Evolutionary conservation across 768 basidiomycete genomes (phyloP).

Genomic region (Tricholoma furcatifolium): DNA sequence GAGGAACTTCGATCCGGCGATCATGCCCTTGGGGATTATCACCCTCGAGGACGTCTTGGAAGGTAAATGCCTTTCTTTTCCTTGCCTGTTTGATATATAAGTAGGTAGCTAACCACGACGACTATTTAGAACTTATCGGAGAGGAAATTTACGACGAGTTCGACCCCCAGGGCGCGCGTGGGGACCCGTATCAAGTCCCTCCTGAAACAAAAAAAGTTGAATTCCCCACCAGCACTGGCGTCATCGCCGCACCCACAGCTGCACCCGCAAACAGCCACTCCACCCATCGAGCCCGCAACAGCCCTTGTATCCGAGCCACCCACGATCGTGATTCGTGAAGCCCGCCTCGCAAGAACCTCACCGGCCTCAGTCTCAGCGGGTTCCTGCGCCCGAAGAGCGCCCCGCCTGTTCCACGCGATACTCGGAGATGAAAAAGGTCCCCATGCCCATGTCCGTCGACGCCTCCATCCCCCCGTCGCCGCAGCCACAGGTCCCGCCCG

Average conservation of each 20-base stretch:
- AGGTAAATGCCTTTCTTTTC: conserved; percentile 40
- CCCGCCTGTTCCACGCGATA: conserved; percentile 48
- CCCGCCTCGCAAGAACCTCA: conserved; percentile 36
- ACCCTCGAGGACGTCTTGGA: conserved; percentile 93
- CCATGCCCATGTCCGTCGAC: too few relatives aligned
- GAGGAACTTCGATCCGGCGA: too few relatives aligned
- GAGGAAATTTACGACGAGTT: conserved; percentile 94
- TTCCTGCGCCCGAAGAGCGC: conserved; percentile 56
- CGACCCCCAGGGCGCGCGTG: conserved; percentile 72
- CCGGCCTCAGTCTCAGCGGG: conserved; percentile 42
- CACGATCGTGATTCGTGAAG: conserved; percentile 7
- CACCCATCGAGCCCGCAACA: conserved; percentile 14
- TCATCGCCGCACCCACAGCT: background rate
- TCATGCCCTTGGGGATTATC: too few relatives aligned
- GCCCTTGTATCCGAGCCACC: conserved; percentile 1
- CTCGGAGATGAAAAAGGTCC: conserved; percentile 14
- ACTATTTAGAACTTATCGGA: conserved; percentile 72
- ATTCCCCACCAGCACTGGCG: background rate
- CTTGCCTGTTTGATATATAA: background rate
- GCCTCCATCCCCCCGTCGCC: conserved; percentile 18
- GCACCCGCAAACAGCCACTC: background rate
- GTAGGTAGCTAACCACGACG: background rate
- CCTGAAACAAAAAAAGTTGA: conserved; percentile 10
- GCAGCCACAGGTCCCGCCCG: background rate
- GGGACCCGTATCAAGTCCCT: conserved; percentile 40